Base-by-base conservation (phyloP, 257 asterid species). In the Nicotiana tabacum region DNA sequence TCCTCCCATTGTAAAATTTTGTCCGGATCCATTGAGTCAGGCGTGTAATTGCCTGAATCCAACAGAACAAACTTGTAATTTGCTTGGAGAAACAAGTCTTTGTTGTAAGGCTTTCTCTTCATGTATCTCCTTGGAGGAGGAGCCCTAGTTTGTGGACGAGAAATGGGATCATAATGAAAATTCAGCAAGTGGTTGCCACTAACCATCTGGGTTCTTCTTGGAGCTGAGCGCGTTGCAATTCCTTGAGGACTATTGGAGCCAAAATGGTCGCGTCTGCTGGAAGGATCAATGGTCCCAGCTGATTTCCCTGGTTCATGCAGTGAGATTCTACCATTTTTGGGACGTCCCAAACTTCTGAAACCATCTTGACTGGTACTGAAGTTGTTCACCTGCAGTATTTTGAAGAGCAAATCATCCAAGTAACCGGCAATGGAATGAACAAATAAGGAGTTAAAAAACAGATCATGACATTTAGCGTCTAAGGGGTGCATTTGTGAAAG, bases 21-120 rank as follows among this genome's bases (percentile, higher is more conserved):
- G 87, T 96, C 98, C 0, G 98, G 99, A 86, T 96, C 96, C 91
- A 93, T 87, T 15, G 90, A 88, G 58, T 89, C 92, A 4, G 90
- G 91, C 2, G 86, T 85, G 86, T 91, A 89, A 85, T 88, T 88
- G 69, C 96, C 97, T 8, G 98, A 88, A 86, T 93, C 97, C 69
- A 96, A 89, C 79, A 96, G 82, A 33, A 94, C 96, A 90, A 96
- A 96, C 91, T 90, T 93, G 94, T 92, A 96, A 84, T 94, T 96
- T 77, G 98, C 99, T 88, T 96, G 99, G 84, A 96, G 91, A 86
- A 96, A 96, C 82, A 96, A 89, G 85, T 96, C 99, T 90, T 93
- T 96, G 88, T 96, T 94, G 84, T 94, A 96, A 72, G 97, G 98
- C 83, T 83, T 96, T 83, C 94, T 90, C 90, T 85, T 92, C 29